Percentiles rank a stretch among this genome's conserved stretches.
Conservation (phyloP, 352 stramenopile genomes). For the Nothophytophthora sp. region DNA sequence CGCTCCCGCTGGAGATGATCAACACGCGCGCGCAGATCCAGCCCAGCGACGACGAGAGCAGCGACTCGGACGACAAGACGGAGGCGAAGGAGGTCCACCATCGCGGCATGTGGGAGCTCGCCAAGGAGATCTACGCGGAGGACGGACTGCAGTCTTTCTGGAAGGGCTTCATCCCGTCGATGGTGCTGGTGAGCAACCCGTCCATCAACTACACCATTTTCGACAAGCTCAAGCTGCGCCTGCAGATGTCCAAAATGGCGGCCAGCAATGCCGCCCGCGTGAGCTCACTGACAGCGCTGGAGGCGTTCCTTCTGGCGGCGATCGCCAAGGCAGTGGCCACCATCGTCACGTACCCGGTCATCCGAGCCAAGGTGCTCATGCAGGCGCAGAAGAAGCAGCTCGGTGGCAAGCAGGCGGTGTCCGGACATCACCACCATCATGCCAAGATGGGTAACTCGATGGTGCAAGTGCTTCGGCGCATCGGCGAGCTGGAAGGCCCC, state of each 20-base stretch:
- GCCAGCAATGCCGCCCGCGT: constrained; percentile 35
- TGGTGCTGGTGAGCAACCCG: constrained; percentile 88
- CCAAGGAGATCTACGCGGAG: constrained; percentile 69
- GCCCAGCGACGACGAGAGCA: constrained; percentile 42
- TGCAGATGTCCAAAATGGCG: constrained; percentile 57
- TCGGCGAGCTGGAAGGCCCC: constrained; percentile 60
- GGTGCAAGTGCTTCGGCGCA: constrained; percentile 66
- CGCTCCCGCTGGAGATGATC: constrained; percentile 86
- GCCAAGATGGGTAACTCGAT: constrained; percentile 57
- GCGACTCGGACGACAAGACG: constrained; percentile 33
- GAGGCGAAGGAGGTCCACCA: constrained; percentile 21
- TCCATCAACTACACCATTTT: constrained; percentile 92
- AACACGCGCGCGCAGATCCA: constrained; percentile 84
- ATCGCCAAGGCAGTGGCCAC: constrained; percentile 86
- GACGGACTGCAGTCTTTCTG: constrained; percentile 79
- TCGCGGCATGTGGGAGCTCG: constrained; percentile 51
- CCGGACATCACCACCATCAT: constrained; percentile 41
- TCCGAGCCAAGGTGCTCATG: constrained; percentile 90
- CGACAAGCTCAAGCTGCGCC: constrained; percentile 77
- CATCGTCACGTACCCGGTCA: constrained; percentile 87
- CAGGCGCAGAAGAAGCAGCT: constrained; percentile 73
- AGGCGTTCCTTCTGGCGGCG: constrained; percentile 83
- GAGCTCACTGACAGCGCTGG: constrained; percentile 55
- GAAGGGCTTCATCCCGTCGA: constrained; percentile 86
- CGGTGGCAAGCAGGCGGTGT: constrained; percentile 12